Base-by-base conservation (phyloP, 495 filamentous ascomycete genomes). In the Aeminium ludgeri region DNA sequence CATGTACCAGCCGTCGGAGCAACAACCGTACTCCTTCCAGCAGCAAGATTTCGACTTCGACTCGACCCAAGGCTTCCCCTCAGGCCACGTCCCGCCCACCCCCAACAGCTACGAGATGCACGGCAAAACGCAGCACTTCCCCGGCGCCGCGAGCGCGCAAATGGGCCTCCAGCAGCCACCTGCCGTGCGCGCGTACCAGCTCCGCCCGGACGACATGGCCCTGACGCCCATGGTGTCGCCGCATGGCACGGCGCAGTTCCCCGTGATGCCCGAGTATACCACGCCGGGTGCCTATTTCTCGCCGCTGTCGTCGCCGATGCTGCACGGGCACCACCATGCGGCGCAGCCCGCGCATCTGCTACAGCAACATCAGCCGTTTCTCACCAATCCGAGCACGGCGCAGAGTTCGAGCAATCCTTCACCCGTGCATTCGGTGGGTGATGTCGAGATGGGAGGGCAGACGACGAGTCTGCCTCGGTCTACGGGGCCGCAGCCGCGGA, bases 171-270 rank as follows among this genome's bases (percentile, higher is more conserved):
- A 76, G 46, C 62, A 69, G 48, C 59, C 49, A 58, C 70, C 75
- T 31, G 69, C 74, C 41, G 69, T 69, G 29, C 68, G 76, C 34
- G 64, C 74, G 13, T 91, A 79, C 60, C 69, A 76, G 48, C 69
- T 76, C 29, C 70, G 80, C 40, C 82, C 82, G 41, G 81, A 87
- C 39, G 76, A 89, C 52, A 82, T 86, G 61, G 68, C 82, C 18
- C 95, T 94, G 59, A 97, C 89, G 6, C 89, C 89, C 7, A 73
- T 97, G 20, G 82, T 92, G 6, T 95, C 89, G 27, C 89, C 89
- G 15, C 87, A 86, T 2, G 87, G 95, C 51, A 93, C 87, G 8
- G 87, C 89, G 20, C 68, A 89, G 34, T 92, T 91, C 57, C 68
- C 74, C 33, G 60, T 74, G 18, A 73, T 86, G 32, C 73, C 76